Base-by-base conservation (phyloP, 2,329 filamentous ascomycete genomes). In the Tolypocladium tundrense region DNA sequence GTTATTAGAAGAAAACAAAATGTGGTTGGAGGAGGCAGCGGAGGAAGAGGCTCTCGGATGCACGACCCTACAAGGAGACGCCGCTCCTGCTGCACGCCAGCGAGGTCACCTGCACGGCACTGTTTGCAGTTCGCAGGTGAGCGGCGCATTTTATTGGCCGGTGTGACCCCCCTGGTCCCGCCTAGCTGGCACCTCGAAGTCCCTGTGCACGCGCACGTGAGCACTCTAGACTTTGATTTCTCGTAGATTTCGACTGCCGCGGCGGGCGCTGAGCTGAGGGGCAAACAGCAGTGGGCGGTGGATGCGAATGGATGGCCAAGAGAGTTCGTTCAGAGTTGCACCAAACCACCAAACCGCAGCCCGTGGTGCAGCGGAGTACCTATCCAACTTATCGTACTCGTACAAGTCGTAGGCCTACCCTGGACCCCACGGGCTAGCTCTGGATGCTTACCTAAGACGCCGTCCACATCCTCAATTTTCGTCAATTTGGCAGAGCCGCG, bases 51-150 rank as follows among this genome's bases (percentile, higher is more conserved):
- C 56, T 57, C 56, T 27, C 35, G 42, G 40, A 51, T 56, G 54
- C 54, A 56, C 21, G 54, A 35, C 42, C 31, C 42, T 41, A 52
- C 48, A 31, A 35, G 48, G 45, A 27, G 48, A 51, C 8, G 48
- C 24, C 42, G 43, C 42, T 6, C 56, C 56, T 53, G 57, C 56
- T 60, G 58, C 61, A 58, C 58, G 54, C 60, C 58, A 55, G 56
- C 56, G 35, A 57, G 62, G 62, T 64, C 62, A 64, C 58, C 62
- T 64, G 62, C 61, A 60, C 61, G 58, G 60, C 59, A 60, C 61
- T 54, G 60, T 64, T 63, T 63, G 59, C 59, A 57, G 58, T 53
- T 57, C 55, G 55, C 58, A 59, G 58, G 33, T 11, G 19, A 24
- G 24, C n/a, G 27, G 24, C 21, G 41, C 50, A 35, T n/a, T 21